Percentiles rank a stretch among this genome's conserved stretches.
These are phyloP conservation scores for Pleurotus eryngii DNA, from an alignment of 768 basidiomycete species.

Conservation along the genomic window DNA sequence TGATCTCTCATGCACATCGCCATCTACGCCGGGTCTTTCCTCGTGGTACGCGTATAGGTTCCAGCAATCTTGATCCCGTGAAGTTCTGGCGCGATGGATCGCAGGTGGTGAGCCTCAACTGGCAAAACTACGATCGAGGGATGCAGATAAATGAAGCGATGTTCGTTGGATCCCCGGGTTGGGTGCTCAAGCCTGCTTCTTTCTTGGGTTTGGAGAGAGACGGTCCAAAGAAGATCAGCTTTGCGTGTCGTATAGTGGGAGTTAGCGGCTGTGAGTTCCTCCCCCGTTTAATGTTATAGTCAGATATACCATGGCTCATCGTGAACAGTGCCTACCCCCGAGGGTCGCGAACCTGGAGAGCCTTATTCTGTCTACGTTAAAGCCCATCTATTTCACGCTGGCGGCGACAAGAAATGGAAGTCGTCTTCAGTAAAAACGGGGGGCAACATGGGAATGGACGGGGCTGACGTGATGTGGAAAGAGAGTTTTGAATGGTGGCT, in stretches of 20 bases:
- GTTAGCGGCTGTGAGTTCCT: conserved; percentile 38
- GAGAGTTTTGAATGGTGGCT: conserved; percentile 48
- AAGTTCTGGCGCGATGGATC: conserved; percentile 55
- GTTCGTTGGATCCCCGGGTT: conserved; percentile 55
- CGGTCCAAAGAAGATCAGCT: conserved; percentile 15
- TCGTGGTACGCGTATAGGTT: conserved; percentile 51
- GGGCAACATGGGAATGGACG: conserved; percentile 22
- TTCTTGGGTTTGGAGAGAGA: conserved; percentile 18
- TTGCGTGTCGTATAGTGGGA: conserved; percentile 37
- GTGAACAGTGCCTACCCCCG: conserved; percentile 42
- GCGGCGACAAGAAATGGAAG: conserved; percentile 38
- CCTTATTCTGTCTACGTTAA: conserved; percentile 39
- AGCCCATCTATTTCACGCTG: conserved; percentile 42
- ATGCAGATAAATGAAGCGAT: conserved; percentile 64
- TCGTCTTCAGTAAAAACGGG: conserved; percentile 36
- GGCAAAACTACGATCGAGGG: conserved; percentile 57
- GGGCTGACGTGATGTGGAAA: conserved; percentile 41
- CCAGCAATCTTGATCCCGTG: conserved; percentile 51
- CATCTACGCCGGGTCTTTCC: conserved; percentile 59
- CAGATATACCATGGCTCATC: not conserved
- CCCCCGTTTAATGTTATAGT: not conserved
- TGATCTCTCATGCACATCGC: conserved; percentile 38
- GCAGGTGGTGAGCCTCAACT: conserved; percentile 57
- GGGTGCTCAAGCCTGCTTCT: conserved; percentile 46
- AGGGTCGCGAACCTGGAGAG: conserved; percentile 31